Conservation (phyloP, 306 rosid genomes). For the Quercus glauca region DNA sequence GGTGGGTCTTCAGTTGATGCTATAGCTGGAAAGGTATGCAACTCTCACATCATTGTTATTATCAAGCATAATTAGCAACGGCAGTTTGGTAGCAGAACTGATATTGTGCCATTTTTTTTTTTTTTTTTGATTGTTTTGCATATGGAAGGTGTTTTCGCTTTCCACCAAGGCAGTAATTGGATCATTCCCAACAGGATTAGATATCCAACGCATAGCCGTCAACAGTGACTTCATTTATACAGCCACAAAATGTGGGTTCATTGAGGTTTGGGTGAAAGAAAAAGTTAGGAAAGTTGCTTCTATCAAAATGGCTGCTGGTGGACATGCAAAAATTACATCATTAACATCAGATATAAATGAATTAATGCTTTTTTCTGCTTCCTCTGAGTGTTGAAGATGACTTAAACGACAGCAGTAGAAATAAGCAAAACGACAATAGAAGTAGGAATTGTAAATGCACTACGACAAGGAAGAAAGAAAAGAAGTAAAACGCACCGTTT, state of each 20-base stretch:
- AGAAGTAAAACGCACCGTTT: too few species aligned
- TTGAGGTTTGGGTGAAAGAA: constrained; percentile 79
- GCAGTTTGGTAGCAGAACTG: background rate
- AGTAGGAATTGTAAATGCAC: too few species aligned
- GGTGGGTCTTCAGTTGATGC: constrained; percentile 75
- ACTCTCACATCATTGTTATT: background rate
- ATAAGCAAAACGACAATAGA: too few species aligned
- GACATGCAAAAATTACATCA: constrained; percentile 71
- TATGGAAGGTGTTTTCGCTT: constrained; percentile 53
- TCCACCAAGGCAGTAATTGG: constrained; percentile 63
- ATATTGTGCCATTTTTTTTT: background rate
- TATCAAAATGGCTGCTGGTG: constrained; percentile 59
- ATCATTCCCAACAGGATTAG: constrained; percentile 64
- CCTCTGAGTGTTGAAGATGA: constrained; percentile 24
- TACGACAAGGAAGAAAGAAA: too few species aligned
- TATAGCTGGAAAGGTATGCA: constrained; percentile 70
- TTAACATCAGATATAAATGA: constrained; percentile 57
- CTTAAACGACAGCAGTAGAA: too few species aligned
- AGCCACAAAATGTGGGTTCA: constrained; percentile 65
- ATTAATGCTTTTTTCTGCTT: constrained; percentile 65
- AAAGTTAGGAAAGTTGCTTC: constrained; percentile 55
- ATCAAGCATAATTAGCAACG: background rate
- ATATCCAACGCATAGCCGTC: constrained; percentile 63
- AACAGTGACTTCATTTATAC: constrained; percentile 74
- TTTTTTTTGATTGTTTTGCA: background rate